Percentiles rank a stretch among this genome's conserved stretches.
phyloP scores from a whole-genome alignment of 805 yeast genomes.

The Nakazawaea holstii region DNA sequence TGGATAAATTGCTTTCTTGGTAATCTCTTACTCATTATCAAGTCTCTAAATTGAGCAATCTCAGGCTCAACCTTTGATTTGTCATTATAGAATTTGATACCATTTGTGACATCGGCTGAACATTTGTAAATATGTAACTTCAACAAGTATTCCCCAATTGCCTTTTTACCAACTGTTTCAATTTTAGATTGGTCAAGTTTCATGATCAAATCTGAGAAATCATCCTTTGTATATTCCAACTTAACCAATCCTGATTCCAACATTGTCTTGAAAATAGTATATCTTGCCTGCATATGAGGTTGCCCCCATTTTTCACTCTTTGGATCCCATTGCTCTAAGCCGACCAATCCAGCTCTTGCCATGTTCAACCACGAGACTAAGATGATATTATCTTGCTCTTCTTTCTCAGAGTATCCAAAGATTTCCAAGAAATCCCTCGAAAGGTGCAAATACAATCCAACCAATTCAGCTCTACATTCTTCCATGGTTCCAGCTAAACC shows the following conservation, averaged over 20 bases:
- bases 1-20: conserved; percentile 85
- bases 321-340: conserved; percentile 87
- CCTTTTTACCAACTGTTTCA: conserved; percentile 62
- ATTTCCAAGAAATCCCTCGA: conserved; percentile 63
- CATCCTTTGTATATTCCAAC: conserved; percentile 41
- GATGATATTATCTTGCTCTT: conserved; percentile 59
- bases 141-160: conserved; percentile 64
- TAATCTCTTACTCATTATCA: conserved; percentile 63
- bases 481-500: conserved; percentile 81
- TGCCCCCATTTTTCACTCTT: conserved; percentile 83
- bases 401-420: conserved; percentile 56
- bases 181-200: conserved; percentile 58
- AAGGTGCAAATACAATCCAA: conserved; percentile 75
- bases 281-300: conserved; percentile 92
- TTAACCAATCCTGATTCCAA: conserved; percentile 58
- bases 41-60: conserved; percentile 58
- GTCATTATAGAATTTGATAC: conserved; percentile 56
- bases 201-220: conserved; percentile 55
- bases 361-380: conserved; percentile 69
- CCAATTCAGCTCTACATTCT: conserved; percentile 90
- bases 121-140: conserved; percentile 77
- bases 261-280: conserved; percentile 73
- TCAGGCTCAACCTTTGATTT: conserved; percentile 66
- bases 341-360: conserved; percentile 85
- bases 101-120: conserved; percentile 65